Percentiles rank a stretch among this genome's conserved stretches.
Evolutionary conservation across 2,329 filamentous ascomycete genomes (phyloP).

Genomic region (Acrocalymma vagum): DNA sequence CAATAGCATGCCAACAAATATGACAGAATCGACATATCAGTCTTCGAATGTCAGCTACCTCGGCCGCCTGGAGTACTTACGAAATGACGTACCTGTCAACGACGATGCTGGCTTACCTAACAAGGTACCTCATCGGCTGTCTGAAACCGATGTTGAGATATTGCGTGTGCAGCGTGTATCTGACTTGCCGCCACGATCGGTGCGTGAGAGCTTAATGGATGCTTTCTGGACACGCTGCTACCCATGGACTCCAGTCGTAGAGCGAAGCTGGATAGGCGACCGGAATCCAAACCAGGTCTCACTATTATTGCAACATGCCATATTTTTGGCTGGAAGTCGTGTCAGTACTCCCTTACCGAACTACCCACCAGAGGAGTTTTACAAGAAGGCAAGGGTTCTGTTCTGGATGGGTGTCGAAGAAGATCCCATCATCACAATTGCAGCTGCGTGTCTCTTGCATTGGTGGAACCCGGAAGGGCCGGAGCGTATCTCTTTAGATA

Average conservation of each 20-base stretch:
- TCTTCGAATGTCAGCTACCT: slow-evolving; percentile 41
- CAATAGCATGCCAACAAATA: slow-evolving; percentile 20
- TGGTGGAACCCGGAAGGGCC: slow-evolving; percentile 56
- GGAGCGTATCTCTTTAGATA: slow-evolving; percentile 52
- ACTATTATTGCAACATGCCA: slow-evolving; percentile 45
- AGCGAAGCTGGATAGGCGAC: slow-evolving; percentile 50
- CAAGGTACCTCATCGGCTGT: slow-evolving; percentile 36
- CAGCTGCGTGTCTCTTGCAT: slow-evolving; percentile 49
- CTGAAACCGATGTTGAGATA: slow-evolving; percentile 38
- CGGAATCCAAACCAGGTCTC: slow-evolving; percentile 34
- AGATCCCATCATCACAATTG: slow-evolving; percentile 51
- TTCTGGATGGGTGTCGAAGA: slow-evolving; percentile 47
- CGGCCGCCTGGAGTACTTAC: slow-evolving; percentile 41
- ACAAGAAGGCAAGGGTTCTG: slow-evolving; percentile 40
- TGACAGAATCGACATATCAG: slow-evolving; percentile 21
- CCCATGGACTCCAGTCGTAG: slow-evolving; percentile 53
- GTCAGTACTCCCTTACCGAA: slow-evolving; percentile 46
- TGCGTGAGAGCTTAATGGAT: slow-evolving; percentile 49
- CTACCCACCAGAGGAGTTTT: slow-evolving; percentile 43
- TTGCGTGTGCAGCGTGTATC: slow-evolving; percentile 36
- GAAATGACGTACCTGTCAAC: slow-evolving; percentile 42
- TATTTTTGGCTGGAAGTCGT: slow-evolving; percentile 53
- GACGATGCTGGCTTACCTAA: slow-evolving; percentile 39
- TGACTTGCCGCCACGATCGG: slow-evolving; percentile 36
- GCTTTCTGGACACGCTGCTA: slow-evolving; percentile 51